Evolutionary conservation across 78 protist genomes (phyloP).

Genomic region (Guillardia theta): DNA sequence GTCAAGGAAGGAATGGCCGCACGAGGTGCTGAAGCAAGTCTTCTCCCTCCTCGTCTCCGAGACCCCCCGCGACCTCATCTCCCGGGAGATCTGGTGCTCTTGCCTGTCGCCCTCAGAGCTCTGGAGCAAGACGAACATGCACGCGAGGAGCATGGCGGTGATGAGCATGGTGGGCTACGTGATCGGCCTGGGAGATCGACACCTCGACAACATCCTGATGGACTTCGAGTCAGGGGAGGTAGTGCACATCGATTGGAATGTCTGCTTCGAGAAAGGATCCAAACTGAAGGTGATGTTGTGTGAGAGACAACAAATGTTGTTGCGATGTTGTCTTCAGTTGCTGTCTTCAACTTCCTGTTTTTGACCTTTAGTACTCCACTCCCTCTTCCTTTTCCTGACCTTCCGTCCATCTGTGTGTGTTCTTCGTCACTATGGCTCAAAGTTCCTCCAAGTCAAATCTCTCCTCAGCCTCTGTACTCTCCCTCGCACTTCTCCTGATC

Average conservation of each 20-base stretch:
- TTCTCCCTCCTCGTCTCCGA: neutral
- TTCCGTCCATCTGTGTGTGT: neutral
- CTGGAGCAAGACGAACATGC: slow-evolving; percentile 8
- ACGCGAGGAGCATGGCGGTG: slow-evolving; percentile 30
- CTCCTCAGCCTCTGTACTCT: no score
- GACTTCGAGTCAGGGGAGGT: slow-evolving; percentile 49
- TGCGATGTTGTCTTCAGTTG: no score
- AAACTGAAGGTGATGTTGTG: slow-evolving; percentile 1
- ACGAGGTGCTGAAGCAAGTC: neutral
- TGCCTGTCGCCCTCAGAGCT: neutral
- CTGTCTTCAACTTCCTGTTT: no score
- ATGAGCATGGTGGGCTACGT: slow-evolving; percentile 56
- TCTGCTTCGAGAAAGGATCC: slow-evolving; percentile 60
- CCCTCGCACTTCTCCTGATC: no score
- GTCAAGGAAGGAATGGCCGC: slow-evolving; percentile 38
- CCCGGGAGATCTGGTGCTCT: slow-evolving; percentile 38
- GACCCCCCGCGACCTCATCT: slow-evolving; percentile 25
- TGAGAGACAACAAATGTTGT: neutral
- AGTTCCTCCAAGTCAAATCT: no score
- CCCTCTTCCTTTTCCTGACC: no score
- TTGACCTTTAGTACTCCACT: no score
- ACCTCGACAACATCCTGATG: slow-evolving; percentile 61
- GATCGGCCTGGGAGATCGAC: slow-evolving; percentile 73
- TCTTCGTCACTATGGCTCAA: neutral
- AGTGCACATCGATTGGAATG: slow-evolving; percentile 69